These are phyloP conservation scores for Fusarium acutatum DNA, from an alignment of 2,329 filamentous ascomycete genomes.

Conservation along the genomic window DNA sequence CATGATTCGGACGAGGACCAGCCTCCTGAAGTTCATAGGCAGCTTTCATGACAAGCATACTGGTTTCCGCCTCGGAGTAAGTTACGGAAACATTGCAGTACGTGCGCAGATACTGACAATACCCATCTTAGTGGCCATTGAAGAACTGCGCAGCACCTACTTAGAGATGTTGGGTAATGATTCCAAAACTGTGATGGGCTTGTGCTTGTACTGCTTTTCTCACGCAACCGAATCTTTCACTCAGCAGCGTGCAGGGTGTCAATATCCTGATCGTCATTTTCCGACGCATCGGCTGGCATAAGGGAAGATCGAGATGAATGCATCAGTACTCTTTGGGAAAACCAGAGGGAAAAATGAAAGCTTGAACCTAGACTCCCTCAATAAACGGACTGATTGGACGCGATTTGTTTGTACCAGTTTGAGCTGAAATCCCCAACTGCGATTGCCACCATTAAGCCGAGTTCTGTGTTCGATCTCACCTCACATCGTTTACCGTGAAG, in stretches of 20 bases:
- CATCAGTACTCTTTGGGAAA: not conserved
- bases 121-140: not conserved
- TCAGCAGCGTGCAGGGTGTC: not conserved
- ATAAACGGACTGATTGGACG: not conserved
- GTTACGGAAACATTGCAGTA: not conserved
- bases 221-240: not conserved
- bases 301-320: not conserved
- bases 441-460: not conserved
- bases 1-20: accelerated
- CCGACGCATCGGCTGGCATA: not conserved
- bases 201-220: slow-evolving; percentile 2
- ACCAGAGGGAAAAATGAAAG: not conserved
- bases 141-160: not conserved
- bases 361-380: not conserved
- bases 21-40: not conserved
- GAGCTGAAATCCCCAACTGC: not conserved
- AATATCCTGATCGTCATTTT: not conserved
- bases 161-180: not conserved
- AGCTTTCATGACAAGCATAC: not conserved
- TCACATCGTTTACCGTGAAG: not conserved
- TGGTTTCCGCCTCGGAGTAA: not conserved
- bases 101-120: not conserved
- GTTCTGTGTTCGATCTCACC: not conserved
- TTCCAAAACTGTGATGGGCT: not conserved
- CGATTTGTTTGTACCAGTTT: not conserved